Evolutionary conservation across 1,284 basidiomycete species (phyloP).

Genomic region (Rhizoctonia solani): DNA sequence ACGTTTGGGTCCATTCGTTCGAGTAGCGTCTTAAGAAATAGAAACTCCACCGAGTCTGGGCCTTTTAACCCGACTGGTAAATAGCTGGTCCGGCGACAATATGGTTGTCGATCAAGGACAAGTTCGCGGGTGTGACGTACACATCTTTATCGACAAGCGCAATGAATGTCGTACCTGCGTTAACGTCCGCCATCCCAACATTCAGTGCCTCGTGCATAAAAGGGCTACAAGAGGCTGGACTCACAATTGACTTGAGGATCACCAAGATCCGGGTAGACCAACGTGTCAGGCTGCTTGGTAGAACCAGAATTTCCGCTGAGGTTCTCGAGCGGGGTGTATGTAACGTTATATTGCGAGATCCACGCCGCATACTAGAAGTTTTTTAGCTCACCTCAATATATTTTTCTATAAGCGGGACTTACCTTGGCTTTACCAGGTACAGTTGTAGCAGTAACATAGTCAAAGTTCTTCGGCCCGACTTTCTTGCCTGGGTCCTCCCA

Average conservation of each 20-base stretch:
- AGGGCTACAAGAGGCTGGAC: neutral
- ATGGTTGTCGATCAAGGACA: constrained; percentile 57
- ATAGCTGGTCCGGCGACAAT: constrained; percentile 63
- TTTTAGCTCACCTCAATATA: neutral
- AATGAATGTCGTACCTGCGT: constrained; percentile 57
- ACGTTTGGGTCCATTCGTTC: neutral
- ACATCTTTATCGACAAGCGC: constrained; percentile 57
- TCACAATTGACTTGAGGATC: constrained; percentile 50
- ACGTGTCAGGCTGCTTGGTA: constrained; percentile 56
- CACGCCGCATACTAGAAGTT: constrained; percentile 52
- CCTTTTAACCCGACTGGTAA: too few relatives aligned
- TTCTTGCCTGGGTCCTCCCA: constrained; percentile 63
- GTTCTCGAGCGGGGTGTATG: constrained; percentile 58
- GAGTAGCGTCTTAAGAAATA: neutral
- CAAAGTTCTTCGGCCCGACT: constrained; percentile 52
- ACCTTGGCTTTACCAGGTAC: constrained; percentile 52
- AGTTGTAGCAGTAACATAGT: constrained; percentile 29
- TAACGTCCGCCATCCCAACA: constrained; percentile 39
- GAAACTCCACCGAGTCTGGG: too few relatives aligned
- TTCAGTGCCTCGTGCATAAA: neutral
- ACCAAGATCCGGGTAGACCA: constrained; percentile 48
- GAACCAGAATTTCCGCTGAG: constrained; percentile 51
- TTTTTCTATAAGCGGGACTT: constrained; percentile 31
- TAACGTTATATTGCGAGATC: constrained; percentile 67
- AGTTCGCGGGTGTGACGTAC: constrained; percentile 64